phyloP scores from a whole-genome alignment of 225 moss, liverwort and hornwort species.

The Sphagnum tenellum region DNA sequence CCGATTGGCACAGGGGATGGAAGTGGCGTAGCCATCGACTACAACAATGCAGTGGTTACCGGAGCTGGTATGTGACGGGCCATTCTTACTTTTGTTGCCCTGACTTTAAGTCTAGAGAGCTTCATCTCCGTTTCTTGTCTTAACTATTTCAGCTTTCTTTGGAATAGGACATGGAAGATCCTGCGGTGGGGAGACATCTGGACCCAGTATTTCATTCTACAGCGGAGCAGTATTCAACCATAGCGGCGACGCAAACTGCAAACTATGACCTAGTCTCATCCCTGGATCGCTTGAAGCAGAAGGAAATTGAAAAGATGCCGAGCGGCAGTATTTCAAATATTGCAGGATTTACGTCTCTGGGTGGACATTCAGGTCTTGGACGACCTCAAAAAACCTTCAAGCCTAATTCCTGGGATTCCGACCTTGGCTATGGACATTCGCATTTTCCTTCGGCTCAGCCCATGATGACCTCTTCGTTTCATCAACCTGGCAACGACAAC shows the following conservation, averaged over 20 bases:
- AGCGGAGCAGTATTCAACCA: constrained; percentile 16
- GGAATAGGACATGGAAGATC: constrained; percentile 40
- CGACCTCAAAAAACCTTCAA: constrained; percentile 65
- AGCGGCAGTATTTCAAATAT: constrained; percentile 1
- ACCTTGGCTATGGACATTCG: constrained; percentile 15
- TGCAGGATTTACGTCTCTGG: constrained; percentile 36
- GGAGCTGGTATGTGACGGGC: constrained; percentile 46
- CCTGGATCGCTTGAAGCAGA: constrained; percentile 22
- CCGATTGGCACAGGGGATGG: constrained; percentile 19
- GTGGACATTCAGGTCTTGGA: constrained; percentile 25
- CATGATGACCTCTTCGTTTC: constrained; percentile 16
- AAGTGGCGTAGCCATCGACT: constrained; percentile 25
- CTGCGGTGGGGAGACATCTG: constrained; percentile 22
- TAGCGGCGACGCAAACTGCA: constrained; percentile 1
- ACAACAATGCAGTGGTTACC: constrained; percentile 86
- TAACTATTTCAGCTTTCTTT: background rate
- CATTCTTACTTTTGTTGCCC: no score
- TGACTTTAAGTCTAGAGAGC: background rate
- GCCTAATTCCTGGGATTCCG: constrained; percentile 25
- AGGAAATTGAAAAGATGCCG: constrained; percentile 15
- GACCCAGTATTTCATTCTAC: constrained; percentile 21
- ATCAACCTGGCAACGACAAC: background rate
- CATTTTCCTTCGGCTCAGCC: constrained; percentile 23
- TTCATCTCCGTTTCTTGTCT: background rate
- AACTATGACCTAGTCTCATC: constrained; percentile 11